These are phyloP conservation scores for Saccharomycopsis sp. DNA, from an alignment of 805 yeast species.

Conservation along the genomic window DNA sequence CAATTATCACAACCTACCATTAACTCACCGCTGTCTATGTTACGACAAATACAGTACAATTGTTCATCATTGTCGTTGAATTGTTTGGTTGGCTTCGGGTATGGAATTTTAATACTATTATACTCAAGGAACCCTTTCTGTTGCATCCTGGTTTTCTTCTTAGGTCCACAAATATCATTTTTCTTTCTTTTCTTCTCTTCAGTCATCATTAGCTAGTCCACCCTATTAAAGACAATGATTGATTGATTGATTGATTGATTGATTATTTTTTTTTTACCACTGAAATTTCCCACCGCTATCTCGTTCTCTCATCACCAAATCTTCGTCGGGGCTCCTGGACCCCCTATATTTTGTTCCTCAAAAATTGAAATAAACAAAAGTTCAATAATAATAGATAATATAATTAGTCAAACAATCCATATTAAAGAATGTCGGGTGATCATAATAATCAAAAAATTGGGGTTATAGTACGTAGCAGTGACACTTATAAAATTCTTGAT, in stretches of 20 bases:
- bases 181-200: not conserved
- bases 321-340: too few relatives aligned
- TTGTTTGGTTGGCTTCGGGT: constrained; percentile 16
- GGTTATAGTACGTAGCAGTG: not conserved
- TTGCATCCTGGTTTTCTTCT: not conserved
- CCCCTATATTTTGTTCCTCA: too few relatives aligned
- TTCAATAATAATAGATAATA: too few relatives aligned
- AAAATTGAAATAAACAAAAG: too few relatives aligned
- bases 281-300: too few relatives aligned
- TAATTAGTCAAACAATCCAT: too few relatives aligned
- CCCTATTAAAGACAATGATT: too few relatives aligned
- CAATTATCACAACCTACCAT: constrained; percentile 96
- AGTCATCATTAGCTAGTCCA: not conserved
- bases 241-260: too few relatives aligned
- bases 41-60: constrained; percentile 71
- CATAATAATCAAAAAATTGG: too few relatives aligned
- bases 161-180: not conserved
- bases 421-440: too few relatives aligned
- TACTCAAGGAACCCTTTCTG: constrained; percentile 3
- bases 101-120: constrained; percentile 15
- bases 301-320: too few relatives aligned
- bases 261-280: too few relatives aligned
- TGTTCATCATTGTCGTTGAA: constrained; percentile 9
- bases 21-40: constrained; percentile 68
- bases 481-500: constrained; percentile 12